phyloP scores from a whole-genome alignment of 1,139 yeast species.

The Arxiozyma bovina region DNA sequence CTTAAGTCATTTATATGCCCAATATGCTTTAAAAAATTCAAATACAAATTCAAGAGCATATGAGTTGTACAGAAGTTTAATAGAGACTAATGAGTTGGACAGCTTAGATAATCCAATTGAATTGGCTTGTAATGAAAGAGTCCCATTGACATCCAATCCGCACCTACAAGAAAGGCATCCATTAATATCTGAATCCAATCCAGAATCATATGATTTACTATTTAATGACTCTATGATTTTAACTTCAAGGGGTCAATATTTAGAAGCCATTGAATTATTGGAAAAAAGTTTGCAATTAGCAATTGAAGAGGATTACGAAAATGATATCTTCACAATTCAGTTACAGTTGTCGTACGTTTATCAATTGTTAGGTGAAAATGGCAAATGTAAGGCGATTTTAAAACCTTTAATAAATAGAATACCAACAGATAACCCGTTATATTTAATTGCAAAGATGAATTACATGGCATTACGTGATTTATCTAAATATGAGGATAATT shows the following conservation, averaged over 20 bases:
- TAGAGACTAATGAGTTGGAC: constrained; percentile 22
- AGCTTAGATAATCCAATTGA: constrained; percentile 41
- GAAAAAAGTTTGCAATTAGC: constrained; percentile 40
- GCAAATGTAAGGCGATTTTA: constrained; percentile 39
- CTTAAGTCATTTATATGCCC: constrained; percentile 71
- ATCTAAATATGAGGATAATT: constrained; percentile 22
- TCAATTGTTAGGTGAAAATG: constrained; percentile 39
- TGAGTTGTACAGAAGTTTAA: constrained; percentile 44
- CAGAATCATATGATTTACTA: constrained; percentile 44
- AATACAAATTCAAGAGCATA: constrained; percentile 42
- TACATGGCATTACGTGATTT: constrained; percentile 21
- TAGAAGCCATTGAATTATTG: constrained; percentile 41
- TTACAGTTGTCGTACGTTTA: constrained; percentile 64
- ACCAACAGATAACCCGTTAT: constrained; percentile 22
- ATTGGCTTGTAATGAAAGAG: constrained; percentile 36
- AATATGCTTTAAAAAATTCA: constrained; percentile 65
- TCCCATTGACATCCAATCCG: constrained; percentile 20
- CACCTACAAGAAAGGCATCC: constrained; percentile 6
- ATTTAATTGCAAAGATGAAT: constrained; percentile 30
- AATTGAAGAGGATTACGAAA: constrained; percentile 25
- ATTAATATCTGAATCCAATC: constrained; percentile 22
- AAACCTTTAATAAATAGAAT: constrained; percentile 24
- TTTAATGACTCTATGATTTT: constrained; percentile 63
- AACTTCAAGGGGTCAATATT: constrained; percentile 32
- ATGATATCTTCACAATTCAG: constrained; percentile 35